These are phyloP conservation scores for Thalassia testudinum DNA, from an alignment of 116 monocot species.

Conservation along the genomic window DNA sequence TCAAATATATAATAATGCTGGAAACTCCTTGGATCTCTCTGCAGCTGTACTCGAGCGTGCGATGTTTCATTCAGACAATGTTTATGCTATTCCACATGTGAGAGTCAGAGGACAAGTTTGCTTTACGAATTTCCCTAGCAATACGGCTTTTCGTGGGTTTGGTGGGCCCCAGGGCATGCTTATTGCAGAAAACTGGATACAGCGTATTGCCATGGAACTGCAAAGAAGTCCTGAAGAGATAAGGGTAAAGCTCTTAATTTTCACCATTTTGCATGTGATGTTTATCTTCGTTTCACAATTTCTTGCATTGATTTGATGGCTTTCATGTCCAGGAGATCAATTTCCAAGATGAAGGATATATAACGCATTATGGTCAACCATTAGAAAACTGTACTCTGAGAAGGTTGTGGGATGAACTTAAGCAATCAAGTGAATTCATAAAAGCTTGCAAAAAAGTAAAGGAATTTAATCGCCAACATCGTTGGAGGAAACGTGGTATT, in stretches of 20 bases:
- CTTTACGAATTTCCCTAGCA: slow-evolving; percentile 86
- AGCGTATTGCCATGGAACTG: slow-evolving; percentile 67
- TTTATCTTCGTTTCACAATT: too few relatives aligned
- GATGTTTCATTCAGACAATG: slow-evolving; percentile 87
- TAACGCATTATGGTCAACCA: slow-evolving; percentile 71
- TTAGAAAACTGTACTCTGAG: slow-evolving; percentile 55
- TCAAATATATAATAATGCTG: slow-evolving; percentile 82
- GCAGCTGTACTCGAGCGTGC: slow-evolving; percentile 73
- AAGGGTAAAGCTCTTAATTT: slow-evolving; percentile 22
- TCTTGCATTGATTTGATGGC: background rate
- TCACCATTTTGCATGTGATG: too few relatives aligned
- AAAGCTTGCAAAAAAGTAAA: slow-evolving; percentile 37
- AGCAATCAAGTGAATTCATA: slow-evolving; percentile 51
- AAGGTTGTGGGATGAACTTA: slow-evolving; percentile 69
- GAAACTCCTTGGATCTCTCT: slow-evolving; percentile 84
- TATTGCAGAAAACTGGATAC: slow-evolving; percentile 93
- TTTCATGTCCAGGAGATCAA: slow-evolving; percentile 54
- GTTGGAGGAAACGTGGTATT: slow-evolving; percentile 89
- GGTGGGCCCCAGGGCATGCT: slow-evolving; percentile 96
- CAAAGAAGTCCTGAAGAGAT: slow-evolving; percentile 86
- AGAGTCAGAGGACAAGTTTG: slow-evolving; percentile 70
- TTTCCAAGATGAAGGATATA: slow-evolving; percentile 63
- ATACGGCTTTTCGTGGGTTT: slow-evolving; percentile 98
- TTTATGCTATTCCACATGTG: slow-evolving; percentile 74
- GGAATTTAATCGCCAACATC: slow-evolving; percentile 50